phyloP scores from a whole-genome alignment of 768 basidiomycete genomes.

The Suillus bovinus region DNA sequence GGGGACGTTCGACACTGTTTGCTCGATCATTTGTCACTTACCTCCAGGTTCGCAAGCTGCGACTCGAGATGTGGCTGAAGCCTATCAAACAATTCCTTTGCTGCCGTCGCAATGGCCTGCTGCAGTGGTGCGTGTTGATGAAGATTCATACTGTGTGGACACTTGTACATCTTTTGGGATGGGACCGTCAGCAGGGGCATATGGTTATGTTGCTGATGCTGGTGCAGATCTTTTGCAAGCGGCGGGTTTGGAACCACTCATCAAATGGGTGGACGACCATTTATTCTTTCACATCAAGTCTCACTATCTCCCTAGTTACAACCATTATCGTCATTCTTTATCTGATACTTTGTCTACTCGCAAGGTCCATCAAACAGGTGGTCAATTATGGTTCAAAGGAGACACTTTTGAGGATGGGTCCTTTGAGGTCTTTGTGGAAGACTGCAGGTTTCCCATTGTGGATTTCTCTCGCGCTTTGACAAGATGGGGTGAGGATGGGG shows the following conservation, averaged over 20 bases:
- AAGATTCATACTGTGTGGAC: background rate
- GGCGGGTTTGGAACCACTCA: background rate
- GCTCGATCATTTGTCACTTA: background rate
- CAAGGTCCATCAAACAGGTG: too few relatives aligned
- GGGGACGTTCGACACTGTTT: background rate
- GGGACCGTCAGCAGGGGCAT: background rate
- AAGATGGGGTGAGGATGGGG: rapidly evolving
- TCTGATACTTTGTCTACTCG: rapidly evolving
- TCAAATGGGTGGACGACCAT: background rate
- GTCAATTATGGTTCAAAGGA: too few relatives aligned
- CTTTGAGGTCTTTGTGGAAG: too few relatives aligned
- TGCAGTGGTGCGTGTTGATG: background rate
- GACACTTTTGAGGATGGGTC: too few relatives aligned
- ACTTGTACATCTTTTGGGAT: background rate
- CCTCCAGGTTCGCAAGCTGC: background rate
- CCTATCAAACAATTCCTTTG: background rate
- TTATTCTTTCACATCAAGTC: background rate
- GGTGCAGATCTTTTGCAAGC: background rate
- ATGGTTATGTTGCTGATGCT: background rate
- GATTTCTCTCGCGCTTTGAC: background rate
- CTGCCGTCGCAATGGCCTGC: background rate
- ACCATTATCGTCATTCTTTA: background rate
- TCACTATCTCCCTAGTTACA: background rate
- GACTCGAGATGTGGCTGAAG: background rate
- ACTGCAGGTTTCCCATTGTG: background rate